Base-by-base conservation (phyloP, 768 basidiomycete genomes). In the Leccinum olivaceopallidum region DNA sequence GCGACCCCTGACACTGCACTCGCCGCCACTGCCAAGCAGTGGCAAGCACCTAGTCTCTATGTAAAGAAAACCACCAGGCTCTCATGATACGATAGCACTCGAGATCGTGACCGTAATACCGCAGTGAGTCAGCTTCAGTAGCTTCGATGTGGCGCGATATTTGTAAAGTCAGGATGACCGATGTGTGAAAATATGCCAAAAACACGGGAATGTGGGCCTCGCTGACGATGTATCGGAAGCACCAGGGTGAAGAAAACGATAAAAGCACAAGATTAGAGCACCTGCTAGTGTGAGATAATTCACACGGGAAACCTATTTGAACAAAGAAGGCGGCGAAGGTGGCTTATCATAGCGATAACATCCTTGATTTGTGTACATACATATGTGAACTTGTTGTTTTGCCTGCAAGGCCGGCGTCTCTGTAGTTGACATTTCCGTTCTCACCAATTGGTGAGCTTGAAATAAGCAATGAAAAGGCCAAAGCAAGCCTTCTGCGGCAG, bases 1-100 rank as follows among this genome's bases (percentile, higher is more conserved):
- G 28, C 26, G 57, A 18, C 57, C 57, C 57, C 57, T 37, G 57
- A 55, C 56, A 57, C 56, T 24, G 50, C 50, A 24, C 22, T 48
- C 47, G 20, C 12, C 20, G 6, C 14, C 22, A 48, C 42, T 48
- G 10, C 20, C n/a, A 32, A 32, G 32, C 32, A 32, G 30, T 48
- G 20, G 6, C 7, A 20, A 48, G 39, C 8, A 44, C 44, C 9
- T 20, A 20, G 16, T 44, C 36, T 37, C 37, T 6, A 16, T 37
- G 37, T 37, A 37, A 36, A 14, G 18, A 20, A 36, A 36, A 36
- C 13, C 9, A 44, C 44, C 18, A n/a, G n/a, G 44, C n/a, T 20
- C 44, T n/a, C 37, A 44, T 44, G n/a, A 44, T 18, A 44, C n/a
- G 10, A 20, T 16, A 37, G n/a, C n/a, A 20, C n/a, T 44, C n/a